Evolutionary conservation across 306 rosid genomes (phyloP).

Genomic region (Vicia sativa): DNA sequence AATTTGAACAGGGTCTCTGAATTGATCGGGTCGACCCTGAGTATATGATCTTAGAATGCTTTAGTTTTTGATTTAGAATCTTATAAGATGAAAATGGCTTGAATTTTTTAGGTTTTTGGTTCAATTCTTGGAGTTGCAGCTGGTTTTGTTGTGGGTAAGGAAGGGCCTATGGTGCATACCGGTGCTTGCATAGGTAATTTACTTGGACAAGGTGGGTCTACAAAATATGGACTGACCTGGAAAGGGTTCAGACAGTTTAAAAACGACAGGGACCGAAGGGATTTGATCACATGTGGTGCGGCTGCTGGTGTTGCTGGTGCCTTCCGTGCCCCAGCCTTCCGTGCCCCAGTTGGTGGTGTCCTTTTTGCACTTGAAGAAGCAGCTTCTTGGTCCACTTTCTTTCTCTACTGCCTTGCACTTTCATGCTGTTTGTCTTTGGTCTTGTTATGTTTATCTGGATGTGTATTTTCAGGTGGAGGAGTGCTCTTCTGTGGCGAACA

Average conservation of each 20-base stretch:
- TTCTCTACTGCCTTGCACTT: background rate
- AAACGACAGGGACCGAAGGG: constrained; percentile 78
- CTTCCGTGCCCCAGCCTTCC: constrained; percentile 84
- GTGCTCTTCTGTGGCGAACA: constrained; percentile 86
- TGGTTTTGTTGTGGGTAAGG: constrained; percentile 82
- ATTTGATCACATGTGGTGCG: constrained; percentile 83
- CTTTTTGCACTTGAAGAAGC: constrained; percentile 90
- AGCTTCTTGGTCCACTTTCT: constrained; percentile 59
- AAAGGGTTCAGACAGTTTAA: constrained; percentile 75
- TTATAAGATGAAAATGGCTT: constrained; percentile 12
- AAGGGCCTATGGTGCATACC: constrained; percentile 91
- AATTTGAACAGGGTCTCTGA: too few relatives aligned
- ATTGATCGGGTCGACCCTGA: too few relatives aligned
- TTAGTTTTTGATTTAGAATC: background rate
- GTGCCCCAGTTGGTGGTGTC: constrained; percentile 92
- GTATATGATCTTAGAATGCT: background rate
- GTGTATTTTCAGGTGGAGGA: constrained; percentile 66
- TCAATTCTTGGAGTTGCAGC: constrained; percentile 80
- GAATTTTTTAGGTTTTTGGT: constrained; percentile 68
- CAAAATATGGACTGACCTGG: constrained; percentile 69
- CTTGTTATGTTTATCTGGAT: background rate
- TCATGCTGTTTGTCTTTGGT: background rate
- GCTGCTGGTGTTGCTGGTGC: constrained; percentile 95
- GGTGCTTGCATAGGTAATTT: constrained; percentile 81
- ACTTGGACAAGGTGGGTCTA: constrained; percentile 85